Percentiles rank a stretch among this genome's conserved stretches.
Conservation (phyloP, 176 grass and related monocot genomes). For the Oryza meridionalis region DNA sequence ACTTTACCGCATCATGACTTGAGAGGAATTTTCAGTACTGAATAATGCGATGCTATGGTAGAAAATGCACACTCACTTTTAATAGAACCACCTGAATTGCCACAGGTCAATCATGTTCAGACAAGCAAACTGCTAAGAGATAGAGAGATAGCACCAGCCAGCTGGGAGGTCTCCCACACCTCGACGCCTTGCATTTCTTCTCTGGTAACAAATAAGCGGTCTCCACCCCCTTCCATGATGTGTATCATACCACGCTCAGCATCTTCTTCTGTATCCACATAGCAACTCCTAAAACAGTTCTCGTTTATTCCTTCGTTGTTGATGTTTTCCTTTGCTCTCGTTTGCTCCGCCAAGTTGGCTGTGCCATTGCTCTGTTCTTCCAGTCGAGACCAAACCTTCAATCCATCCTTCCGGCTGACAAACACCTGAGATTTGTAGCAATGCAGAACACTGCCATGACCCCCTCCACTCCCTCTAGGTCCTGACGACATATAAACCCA, state of each 20-base stretch:
- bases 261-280: constrained; percentile 74
- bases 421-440: constrained; percentile 84
- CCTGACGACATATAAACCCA: constrained; percentile 79
- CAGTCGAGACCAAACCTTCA: constrained; percentile 88
- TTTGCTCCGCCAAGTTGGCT: constrained; percentile 22
- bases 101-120: background rate
- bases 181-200: constrained; percentile 60
- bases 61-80: constrained; percentile 11
- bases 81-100: background rate
- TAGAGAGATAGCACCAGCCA: constrained; percentile 54
- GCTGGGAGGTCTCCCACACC: constrained; percentile 78
- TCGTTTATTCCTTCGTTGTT: constrained; percentile 33
- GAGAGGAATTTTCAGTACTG: background rate
- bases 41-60: constrained; percentile 25
- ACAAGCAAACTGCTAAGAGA: constrained; percentile 14
- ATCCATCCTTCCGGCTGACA: constrained; percentile 65
- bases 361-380: constrained; percentile 24
- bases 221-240: constrained; percentile 73
- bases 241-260: constrained; percentile 60
- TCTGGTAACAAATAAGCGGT: constrained; percentile 84
- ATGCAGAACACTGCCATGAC: constrained; percentile 63
- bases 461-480: constrained; percentile 58
- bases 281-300: constrained; percentile 55
- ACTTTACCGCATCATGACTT: constrained; percentile 29
- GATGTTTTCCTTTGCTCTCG: constrained; percentile 11